Evolutionary conservation across 805 yeast genomes (phyloP), one percentile per base, ranked within the genome.

Genomic region (Wickerhamiella australiensis): DNA sequence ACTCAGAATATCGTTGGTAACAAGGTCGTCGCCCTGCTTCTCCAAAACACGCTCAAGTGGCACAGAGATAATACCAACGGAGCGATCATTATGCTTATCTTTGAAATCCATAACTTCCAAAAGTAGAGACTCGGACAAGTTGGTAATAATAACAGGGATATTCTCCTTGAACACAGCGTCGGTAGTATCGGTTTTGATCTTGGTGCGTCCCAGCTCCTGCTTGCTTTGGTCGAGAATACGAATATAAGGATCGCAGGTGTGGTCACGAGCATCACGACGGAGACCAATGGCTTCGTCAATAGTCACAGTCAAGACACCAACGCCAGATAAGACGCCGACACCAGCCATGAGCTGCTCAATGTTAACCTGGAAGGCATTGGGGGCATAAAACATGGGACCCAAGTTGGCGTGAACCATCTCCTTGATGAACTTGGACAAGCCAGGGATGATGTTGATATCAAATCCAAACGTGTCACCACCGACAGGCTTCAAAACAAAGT

Each of bases 311-410:
- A 92, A 67, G 27, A 92, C 84, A 68, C 99, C 99, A 57, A 86
- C 73, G 5, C 97, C 82, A 33, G 90, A 77, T 59, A 80, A 80
- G 49, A 78, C 65, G 42, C 90, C 80, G 52, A 79, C 76, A 60
- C 96, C 95, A 18, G 94, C 82, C 58, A 90, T 65, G 62, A 92
- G 69, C 68, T 87, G 96, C 62, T 94, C 95, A 42, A 92, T 75
- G 60, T 94, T 92, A 62, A 92, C 69, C 69, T 92, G 95, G 72
- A 88, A 84, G 2, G 96, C 86, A 55, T 92, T 80, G 12, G 99
- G 99, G 42, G 83, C 73, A 59, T 85, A 82, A 45, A 90, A 61
- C 70, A 92, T 77, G 26, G 96, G 92, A 8, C 97, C 97, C 48
- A 78, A 79, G 66, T 82, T 88, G 62, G 87, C 85, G 59, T 76